Percentiles rank a stretch among this genome's conserved stretches.
These are phyloP conservation scores for Quercus mongolica DNA, from an alignment of 306 rosid genomes.

Conservation along the genomic window DNA sequence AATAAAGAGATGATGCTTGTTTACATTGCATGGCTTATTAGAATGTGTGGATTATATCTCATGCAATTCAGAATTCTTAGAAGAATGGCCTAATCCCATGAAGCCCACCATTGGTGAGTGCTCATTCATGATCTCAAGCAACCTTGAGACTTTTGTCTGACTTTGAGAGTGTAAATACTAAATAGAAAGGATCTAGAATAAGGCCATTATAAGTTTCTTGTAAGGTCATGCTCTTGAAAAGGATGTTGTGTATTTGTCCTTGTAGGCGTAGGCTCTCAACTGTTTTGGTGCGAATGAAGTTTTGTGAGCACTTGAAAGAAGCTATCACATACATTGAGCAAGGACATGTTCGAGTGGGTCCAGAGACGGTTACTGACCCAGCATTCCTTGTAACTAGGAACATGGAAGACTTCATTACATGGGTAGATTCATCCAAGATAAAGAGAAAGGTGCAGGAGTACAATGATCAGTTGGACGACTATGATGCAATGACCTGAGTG, in stretches of 20 bases:
- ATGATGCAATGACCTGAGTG: constrained; percentile 65
- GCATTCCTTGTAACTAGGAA: constrained; percentile 88
- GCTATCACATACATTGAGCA: constrained; percentile 89
- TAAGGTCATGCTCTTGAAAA: neutral
- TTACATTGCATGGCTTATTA: no score
- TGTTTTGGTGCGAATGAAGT: constrained; percentile 69
- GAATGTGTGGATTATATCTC: no score
- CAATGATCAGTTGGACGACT: constrained; percentile 88
- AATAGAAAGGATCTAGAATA: neutral
- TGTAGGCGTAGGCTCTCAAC: constrained; percentile 82
- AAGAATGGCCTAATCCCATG: no score
- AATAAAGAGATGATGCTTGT: no score
- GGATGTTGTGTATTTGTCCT: neutral
- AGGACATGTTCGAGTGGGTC: constrained; percentile 86
- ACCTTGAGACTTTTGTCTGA: no score
- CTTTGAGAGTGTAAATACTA: no score
- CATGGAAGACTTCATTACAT: constrained; percentile 84
- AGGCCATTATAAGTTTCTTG: neutral
- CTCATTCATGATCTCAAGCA: no score
- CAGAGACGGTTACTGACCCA: constrained; percentile 81
- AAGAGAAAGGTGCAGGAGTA: constrained; percentile 76
- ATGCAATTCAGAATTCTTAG: no score
- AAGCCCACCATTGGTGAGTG: no score
- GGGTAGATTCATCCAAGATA: constrained; percentile 93
- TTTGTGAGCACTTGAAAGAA: constrained; percentile 78